Evolutionary conservation across 73 alveolate genomes (phyloP), one percentile per base, ranked within the genome.

Genomic region (Symbiodinium pilosum): DNA sequence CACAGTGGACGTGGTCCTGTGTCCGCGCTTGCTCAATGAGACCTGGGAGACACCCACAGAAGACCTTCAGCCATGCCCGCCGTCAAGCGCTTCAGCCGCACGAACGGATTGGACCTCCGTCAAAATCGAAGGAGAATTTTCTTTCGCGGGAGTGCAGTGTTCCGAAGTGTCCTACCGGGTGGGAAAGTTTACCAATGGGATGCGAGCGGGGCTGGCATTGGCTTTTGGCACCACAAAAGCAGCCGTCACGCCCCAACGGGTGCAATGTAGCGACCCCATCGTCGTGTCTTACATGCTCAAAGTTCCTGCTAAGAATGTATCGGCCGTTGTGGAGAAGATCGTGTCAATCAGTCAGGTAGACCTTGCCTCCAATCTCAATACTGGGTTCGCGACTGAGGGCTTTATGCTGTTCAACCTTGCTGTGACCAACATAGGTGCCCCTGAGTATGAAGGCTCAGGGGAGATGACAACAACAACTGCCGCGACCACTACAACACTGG

Each of bases 21-120:
- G 59, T 47, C 59, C 21, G 59, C 59, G 59, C 59, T 47, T 47
- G 59, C 6, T 6, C 59, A 47, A 6, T 9, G 59, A 47, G 59
- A 47, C 59, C 59, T 6, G 14, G 59, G 59, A 9, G 59, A 54
- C 71, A 54, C 71, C 71, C 71, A 54, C 71, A 54, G 71, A 54
- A 54, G 71, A 54, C 26, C 71, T 54, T 30, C 71, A 54, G 26
- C 71, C 71, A 54, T 54, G 71, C 71, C 71, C 71, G 34, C 71
- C 71, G 71, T 54, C 71, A 30, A 54, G 71, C 71, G 71, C 26
- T 21, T 54, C 71, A 21, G 26, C 71, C 71, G 8, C 16, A 54
- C 32, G 71, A 54, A 54, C 71, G 71, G 71, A 54, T 54, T 54
- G 71, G 71, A 54, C 71, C 71, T 54, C 71, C n/a, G 71, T 54